A percentile compares a stretch with the other conserved stretches of the same genome.
phyloP scores from a whole-genome alignment of 805 yeast genomes.

The Torulaspora gathmanii region DNA sequence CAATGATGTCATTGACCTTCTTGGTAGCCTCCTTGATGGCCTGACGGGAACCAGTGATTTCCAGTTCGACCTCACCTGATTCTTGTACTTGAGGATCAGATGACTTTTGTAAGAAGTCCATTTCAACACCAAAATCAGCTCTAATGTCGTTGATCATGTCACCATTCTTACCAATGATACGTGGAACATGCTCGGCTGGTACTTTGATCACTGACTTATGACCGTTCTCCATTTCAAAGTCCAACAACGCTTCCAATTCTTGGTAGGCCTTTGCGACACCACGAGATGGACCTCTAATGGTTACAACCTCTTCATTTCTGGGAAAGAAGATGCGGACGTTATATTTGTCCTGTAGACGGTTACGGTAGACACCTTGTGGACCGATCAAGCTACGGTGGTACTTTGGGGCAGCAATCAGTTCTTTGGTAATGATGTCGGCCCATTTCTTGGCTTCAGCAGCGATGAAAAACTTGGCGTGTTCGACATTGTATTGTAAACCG shows the following conservation, averaged over 20 bases:
- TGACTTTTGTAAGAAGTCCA: slow-evolving; percentile 39
- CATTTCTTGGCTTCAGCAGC: slow-evolving; percentile 59
- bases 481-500: slow-evolving; percentile 77
- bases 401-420: slow-evolving; percentile 65
- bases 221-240: slow-evolving; percentile 85
- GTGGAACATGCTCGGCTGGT: slow-evolving; percentile 69
- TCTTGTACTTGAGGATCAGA: slow-evolving; percentile 43
- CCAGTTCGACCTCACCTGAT: slow-evolving; percentile 54
- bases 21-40: slow-evolving; percentile 69
- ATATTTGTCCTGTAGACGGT: slow-evolving; percentile 83
- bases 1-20: slow-evolving; percentile 57
- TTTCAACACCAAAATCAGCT: slow-evolving; percentile 53
- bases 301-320: slow-evolving; percentile 53
- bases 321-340: slow-evolving; percentile 79
- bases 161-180: slow-evolving; percentile 87
- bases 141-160: slow-evolving; percentile 76
- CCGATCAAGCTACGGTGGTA: slow-evolving; percentile 84
- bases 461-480: slow-evolving; percentile 61
- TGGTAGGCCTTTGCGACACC: slow-evolving; percentile 80
- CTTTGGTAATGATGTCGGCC: slow-evolving; percentile 72
- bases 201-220: slow-evolving; percentile 57
- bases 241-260: slow-evolving; percentile 75
- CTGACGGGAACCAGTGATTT: slow-evolving; percentile 70
- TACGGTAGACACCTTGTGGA: slow-evolving; percentile 70
- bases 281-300: slow-evolving; percentile 82